Percentiles rank a stretch among this genome's conserved stretches.
phyloP scores from a whole-genome alignment of 345 rosid genomes.

The Brassica napus region DNA sequence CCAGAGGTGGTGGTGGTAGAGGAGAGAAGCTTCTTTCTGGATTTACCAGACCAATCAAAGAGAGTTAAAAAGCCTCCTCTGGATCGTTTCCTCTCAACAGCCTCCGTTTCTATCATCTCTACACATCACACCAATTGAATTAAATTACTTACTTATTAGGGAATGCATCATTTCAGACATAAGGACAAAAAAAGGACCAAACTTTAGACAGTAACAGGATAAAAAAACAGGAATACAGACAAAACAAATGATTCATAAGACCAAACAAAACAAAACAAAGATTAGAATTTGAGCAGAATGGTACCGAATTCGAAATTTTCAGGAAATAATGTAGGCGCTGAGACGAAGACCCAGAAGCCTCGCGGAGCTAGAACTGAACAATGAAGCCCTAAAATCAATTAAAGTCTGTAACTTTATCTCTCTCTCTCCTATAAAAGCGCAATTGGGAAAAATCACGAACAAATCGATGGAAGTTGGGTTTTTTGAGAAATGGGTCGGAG shows the following conservation, averaged over 20 bases:
- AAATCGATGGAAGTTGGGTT: conserved; percentile 3
- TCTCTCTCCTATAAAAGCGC: background rate
- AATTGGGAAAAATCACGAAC: background rate
- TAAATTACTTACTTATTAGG: background rate
- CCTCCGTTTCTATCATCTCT: conserved; percentile 61
- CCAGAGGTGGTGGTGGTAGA: conserved; percentile 21
- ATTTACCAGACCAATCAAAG: conserved; percentile 90
- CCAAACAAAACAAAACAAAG: background rate
- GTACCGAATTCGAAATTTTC: conserved; percentile 7
- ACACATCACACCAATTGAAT: conserved; percentile 34
- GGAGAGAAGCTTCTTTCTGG: conserved; percentile 77
- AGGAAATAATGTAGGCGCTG: background rate
- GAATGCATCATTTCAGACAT: background rate
- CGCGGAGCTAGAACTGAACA: background rate
- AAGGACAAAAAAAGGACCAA: conserved; percentile 20
- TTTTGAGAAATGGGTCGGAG: conserved; percentile 22
- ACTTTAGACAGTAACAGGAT: conserved; percentile 16
- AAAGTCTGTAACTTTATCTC: conserved; percentile 8
- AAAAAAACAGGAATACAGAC: conserved; percentile 27
- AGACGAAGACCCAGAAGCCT: conserved; percentile 3
- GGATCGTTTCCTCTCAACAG: conserved; percentile 59
- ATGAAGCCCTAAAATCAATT: conserved; percentile 22
- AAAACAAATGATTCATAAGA: conserved; percentile 21
- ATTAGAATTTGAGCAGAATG: background rate
- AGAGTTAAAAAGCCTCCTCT: conserved; percentile 73